A percentile compares a stretch with the other conserved stretches of the same genome.
Evolutionary conservation across 2,329 filamentous ascomycete genomes (phyloP).

Genomic region (Stachybotrys chlorohalonatus): DNA sequence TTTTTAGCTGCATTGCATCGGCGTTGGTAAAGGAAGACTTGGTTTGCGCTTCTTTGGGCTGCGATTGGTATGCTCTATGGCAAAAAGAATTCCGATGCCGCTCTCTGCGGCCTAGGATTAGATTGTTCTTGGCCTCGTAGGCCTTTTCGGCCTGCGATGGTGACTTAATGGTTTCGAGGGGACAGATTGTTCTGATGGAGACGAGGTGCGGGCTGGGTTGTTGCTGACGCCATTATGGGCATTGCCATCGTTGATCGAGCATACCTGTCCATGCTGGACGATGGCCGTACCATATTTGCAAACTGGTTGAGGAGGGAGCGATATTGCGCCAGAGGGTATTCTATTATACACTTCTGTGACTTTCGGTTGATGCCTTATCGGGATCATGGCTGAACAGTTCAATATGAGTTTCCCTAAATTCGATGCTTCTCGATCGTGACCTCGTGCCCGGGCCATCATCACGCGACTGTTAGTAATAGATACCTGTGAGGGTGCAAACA

Average conservation of each 20-base stretch:
- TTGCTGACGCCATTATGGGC: neutral
- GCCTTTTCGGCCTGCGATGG: constrained; percentile 1
- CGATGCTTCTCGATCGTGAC: neutral
- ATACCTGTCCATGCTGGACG: too few relatives aligned
- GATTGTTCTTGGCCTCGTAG: constrained; percentile 23
- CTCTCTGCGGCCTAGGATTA: constrained; percentile 28
- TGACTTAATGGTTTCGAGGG: neutral
- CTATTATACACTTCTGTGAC: too few relatives aligned
- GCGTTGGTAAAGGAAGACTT: constrained; percentile 37
- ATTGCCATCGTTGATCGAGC: neutral
- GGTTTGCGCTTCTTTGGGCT: constrained; percentile 14
- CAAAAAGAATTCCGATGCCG: constrained; percentile 27
- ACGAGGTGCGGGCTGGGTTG: neutral
- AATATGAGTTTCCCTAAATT: neutral
- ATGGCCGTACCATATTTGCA: too few relatives aligned
- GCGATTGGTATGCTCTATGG: constrained; percentile 20
- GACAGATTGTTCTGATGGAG: neutral
- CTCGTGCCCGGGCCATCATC: neutral
- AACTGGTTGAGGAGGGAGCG: too few relatives aligned
- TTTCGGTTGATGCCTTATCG: too few relatives aligned
- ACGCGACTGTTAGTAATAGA: too few relatives aligned
- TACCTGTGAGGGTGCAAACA: too few relatives aligned
- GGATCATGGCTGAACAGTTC: neutral
- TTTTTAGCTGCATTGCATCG: constrained; percentile 45
- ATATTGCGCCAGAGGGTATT: neutral